These are phyloP conservation scores for Pythium utonaiense DNA, from an alignment of 352 stramenopile species.

Conservation along the genomic window DNA sequence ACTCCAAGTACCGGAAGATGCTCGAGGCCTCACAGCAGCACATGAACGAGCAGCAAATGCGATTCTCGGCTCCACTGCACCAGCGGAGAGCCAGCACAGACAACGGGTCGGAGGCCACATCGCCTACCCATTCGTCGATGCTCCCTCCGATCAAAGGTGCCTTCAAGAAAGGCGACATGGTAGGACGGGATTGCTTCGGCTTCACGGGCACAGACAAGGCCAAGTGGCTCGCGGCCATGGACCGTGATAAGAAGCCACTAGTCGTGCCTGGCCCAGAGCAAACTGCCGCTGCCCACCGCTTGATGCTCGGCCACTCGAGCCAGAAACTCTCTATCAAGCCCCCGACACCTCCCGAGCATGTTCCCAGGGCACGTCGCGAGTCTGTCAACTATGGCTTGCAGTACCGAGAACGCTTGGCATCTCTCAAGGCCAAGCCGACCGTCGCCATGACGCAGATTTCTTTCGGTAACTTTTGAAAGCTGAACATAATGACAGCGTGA, in stretches of 20 bases:
- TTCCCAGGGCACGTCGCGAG: constrained; percentile 36
- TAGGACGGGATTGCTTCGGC: constrained; percentile 74
- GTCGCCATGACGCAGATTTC: constrained; percentile 73
- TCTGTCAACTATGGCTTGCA: constrained; percentile 70
- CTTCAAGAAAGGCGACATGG: constrained; percentile 37
- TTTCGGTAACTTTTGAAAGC: constrained; percentile 53
- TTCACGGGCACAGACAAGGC: constrained; percentile 79
- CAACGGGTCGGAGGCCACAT: constrained; percentile 14
- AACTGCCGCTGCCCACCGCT: constrained; percentile 63
- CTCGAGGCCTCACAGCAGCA: constrained; percentile 75
- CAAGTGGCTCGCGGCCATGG: constrained; percentile 37
- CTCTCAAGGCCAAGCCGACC: constrained; percentile 77
- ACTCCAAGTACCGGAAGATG: constrained; percentile 72
- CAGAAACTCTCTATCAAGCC: constrained; percentile 76
- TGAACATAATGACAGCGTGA: too few relatives aligned
- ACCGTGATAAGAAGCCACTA: constrained; percentile 55
- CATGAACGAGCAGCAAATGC: constrained; percentile 78
- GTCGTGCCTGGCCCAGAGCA: constrained; percentile 66
- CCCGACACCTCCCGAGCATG: constrained; percentile 55
- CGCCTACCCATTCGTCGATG: constrained; percentile 18
- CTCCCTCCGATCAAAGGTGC: constrained; percentile 54
- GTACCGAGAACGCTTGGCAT: constrained; percentile 71
- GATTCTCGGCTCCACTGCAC: constrained; percentile 73
- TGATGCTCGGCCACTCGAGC: constrained; percentile 85
- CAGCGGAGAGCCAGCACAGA: constrained; percentile 42